Base-by-base conservation (phyloP, 2,329 filamentous ascomycete genomes). In the Cladobotryum protrusum region DNA sequence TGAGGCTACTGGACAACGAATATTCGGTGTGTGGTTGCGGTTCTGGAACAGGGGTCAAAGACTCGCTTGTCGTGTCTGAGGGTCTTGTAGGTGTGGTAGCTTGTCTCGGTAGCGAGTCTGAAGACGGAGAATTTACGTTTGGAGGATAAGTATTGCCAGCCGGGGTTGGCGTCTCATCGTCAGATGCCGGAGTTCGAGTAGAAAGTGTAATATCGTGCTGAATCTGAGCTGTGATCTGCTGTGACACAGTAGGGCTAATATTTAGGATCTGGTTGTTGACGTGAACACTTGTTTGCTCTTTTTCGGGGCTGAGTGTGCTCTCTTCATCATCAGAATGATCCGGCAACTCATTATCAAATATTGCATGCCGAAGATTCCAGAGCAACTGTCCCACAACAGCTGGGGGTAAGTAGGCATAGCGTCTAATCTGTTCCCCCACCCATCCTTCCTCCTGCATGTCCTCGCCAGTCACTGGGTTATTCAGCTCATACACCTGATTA, bases 401-500 rank as follows among this genome's bases (percentile, higher is more conserved):
- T 2, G 80, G 81, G 2, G 76, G 76, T 1, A 85, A 63, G 55
- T 76, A 81, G 3, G 65, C 63, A 52, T 76, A 82, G 45, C 73
- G 75, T 20, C 70, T 67, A n/a, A 81, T 73, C 2, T 72, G 63
- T 1, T 67, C 65, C 5, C 71, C 67, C 0, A 82, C 60, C 76
- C 80, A 82, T 0, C 77, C 80, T 36, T 78, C 75, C 39, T 70
- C 66, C 41, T 71, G 72, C 69, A 85, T 78, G 47, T 74, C 68
- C 0, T 69, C 65, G 2, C 79, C 65, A 1, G 72, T 65, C 2
- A 82, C 68, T 0, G 81, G 77, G 59, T 85, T 76, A 57, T 83
- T 83, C 20, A 86, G 71, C 62, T 81, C 73, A 58, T 84, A 86
- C 1, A 86, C 70, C 56, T 83, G 68, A 2, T 52, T 43, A 15